These are phyloP conservation scores for Proteromonas lacertae DNA, from an alignment of 352 stramenopile species.

Conservation along the genomic window DNA sequence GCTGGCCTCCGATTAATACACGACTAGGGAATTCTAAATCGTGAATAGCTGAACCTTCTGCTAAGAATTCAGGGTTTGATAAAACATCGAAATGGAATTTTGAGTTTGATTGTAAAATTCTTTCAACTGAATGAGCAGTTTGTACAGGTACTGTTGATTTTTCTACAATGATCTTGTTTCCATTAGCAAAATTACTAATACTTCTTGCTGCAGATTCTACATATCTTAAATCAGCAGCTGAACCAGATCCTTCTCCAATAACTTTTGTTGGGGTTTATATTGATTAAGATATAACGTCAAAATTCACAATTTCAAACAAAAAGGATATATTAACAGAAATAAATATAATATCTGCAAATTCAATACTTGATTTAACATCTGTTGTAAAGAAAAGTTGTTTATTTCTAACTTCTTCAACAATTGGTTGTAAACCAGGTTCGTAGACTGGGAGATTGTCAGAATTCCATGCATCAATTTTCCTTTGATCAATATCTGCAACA, in stretches of 20 bases:
- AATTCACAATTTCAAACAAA: slow-evolving; percentile 43
- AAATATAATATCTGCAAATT: slow-evolving; percentile 89
- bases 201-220: slow-evolving; percentile 78
- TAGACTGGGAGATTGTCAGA: slow-evolving; percentile 75
- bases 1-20: slow-evolving; percentile 83
- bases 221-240: slow-evolving; percentile 93
- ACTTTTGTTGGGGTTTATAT: neutral
- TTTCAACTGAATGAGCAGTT: slow-evolving; percentile 76
- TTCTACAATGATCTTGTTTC: slow-evolving; percentile 86
- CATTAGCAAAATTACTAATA: slow-evolving; percentile 68
- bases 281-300: neutral
- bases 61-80: slow-evolving; percentile 95
- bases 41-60: slow-evolving; percentile 82
- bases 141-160: slow-evolving; percentile 96
- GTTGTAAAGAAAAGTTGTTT: slow-evolving; percentile 96
- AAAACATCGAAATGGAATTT: slow-evolving; percentile 73
- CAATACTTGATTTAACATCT: slow-evolving; percentile 76
- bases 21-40: slow-evolving; percentile 72
- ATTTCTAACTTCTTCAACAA: slow-evolving; percentile 52
- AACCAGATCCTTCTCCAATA: slow-evolving; percentile 33
- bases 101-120: slow-evolving; percentile 67
- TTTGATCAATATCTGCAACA: slow-evolving; percentile 71
- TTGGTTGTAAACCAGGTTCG: slow-evolving; percentile 77
- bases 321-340: slow-evolving; percentile 97
- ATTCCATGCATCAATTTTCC: slow-evolving; percentile 94